Percentiles rank a stretch among this genome's conserved stretches.
phyloP scores from a whole-genome alignment of 106 monocot genomes.

The Platanthera guangdongensis region DNA sequence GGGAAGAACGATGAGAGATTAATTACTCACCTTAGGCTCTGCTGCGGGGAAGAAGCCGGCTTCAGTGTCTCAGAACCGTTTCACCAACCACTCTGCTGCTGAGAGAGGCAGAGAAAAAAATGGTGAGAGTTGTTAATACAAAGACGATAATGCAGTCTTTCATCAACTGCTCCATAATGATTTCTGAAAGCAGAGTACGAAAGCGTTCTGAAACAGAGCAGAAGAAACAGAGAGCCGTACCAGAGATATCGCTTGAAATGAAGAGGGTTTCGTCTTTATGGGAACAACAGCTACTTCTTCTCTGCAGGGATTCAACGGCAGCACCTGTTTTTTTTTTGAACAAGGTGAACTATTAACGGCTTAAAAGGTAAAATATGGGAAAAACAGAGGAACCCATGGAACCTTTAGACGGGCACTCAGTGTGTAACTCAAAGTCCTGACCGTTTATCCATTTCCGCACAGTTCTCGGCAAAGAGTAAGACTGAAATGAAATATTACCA shows the following conservation, averaged over 20 bases:
- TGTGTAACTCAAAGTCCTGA: background rate
- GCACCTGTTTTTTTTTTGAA: background rate
- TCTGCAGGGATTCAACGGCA: background rate
- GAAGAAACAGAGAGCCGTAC: conserved; percentile 1
- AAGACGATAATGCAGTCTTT: background rate
- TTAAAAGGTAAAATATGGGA: background rate
- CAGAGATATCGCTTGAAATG: conserved; percentile 3
- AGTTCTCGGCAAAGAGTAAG: background rate
- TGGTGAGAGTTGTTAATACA: background rate
- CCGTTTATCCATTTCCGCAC: conserved; percentile 2
- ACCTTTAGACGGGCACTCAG: background rate
- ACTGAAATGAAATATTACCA: background rate
- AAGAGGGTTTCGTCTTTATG: background rate
- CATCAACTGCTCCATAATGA: background rate
- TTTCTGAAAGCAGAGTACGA: background rate
- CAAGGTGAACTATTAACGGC: background rate
- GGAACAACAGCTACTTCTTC: conserved; percentile 2
- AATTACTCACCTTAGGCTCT: conserved; percentile 8
- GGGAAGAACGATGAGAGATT: background rate
- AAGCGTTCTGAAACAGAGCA: background rate
- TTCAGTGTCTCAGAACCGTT: background rate
- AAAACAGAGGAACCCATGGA: conserved; percentile 1
- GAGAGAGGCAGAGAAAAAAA: background rate
- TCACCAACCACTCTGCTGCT: conserved; percentile 9
- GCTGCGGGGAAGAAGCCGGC: background rate